Percentiles rank a stretch among this genome's conserved stretches.
phyloP scores from a whole-genome alignment of 108 stramenopile genomes.

The Mediolabrus comicus region DNA sequence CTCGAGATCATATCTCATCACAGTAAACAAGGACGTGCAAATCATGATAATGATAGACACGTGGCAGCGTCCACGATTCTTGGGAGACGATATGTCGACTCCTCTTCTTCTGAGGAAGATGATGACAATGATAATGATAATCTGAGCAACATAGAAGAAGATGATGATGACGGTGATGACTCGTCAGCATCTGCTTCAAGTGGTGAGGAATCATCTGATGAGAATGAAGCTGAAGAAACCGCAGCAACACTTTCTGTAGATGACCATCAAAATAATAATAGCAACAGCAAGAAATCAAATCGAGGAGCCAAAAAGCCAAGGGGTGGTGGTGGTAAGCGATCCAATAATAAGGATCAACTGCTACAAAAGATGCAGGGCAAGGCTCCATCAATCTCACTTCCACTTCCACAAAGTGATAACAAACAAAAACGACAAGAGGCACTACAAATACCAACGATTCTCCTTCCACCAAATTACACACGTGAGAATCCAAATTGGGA shows the following conservation, averaged over 20 bases:
- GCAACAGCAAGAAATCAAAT: not conserved
- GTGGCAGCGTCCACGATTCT: slow-evolving; percentile 1
- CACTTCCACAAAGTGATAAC: not conserved
- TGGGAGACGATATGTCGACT: not conserved
- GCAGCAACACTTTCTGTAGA: not conserved
- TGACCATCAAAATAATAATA: not conserved
- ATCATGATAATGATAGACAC: not conserved
- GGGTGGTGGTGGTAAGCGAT: not conserved
- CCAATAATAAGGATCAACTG: slow-evolving; percentile 2
- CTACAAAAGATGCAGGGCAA: slow-evolving; percentile 9
- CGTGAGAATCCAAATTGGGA: slow-evolving; percentile 29
- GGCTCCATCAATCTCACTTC: slow-evolving; percentile 27
- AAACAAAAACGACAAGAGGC: not conserved
- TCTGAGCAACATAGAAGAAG: not conserved
- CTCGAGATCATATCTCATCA: slow-evolving; percentile 8
- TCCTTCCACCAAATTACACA: slow-evolving; percentile 24
- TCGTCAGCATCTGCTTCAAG: slow-evolving; percentile 6
- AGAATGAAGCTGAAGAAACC: not conserved
- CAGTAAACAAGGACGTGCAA: not conserved
- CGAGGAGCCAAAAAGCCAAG: not conserved
- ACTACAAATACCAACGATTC: slow-evolving; percentile 22
- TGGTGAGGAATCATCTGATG: not conserved
- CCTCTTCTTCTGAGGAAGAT: slow-evolving; percentile 13
- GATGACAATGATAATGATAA: not conserved
- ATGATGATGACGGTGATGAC: not conserved